Conservation (phyloP, 2,329 filamentous ascomycete species). For the Didymella glomerata region DNA sequence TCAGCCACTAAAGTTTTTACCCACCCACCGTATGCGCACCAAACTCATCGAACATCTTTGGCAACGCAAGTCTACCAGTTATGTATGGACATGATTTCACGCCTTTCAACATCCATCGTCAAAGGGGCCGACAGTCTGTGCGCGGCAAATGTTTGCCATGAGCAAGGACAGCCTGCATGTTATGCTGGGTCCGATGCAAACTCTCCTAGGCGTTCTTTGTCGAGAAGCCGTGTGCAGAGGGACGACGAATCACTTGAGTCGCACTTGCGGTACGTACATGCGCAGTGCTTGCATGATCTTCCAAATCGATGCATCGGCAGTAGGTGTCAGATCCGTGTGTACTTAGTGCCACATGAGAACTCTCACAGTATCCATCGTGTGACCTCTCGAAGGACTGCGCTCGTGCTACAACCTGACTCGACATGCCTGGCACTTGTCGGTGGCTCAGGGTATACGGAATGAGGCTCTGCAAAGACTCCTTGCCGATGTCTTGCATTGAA, state of each 20-base stretch:
- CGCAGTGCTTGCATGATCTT: slow-evolving; percentile 1
- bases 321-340: slow-evolving; percentile 11
- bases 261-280: slow-evolving; percentile 2
- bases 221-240: neutral
- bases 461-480: slow-evolving; percentile 14
- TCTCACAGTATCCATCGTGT: neutral
- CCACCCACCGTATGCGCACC: neutral
- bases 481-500: slow-evolving; percentile 1
- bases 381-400: neutral
- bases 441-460: neutral
- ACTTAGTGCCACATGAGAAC: slow-evolving; percentile 1
- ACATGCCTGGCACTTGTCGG: neutral
- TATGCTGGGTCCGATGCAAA: neutral
- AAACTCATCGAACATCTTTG: neutral
- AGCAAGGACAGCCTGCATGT: neutral
- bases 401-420: slow-evolving; percentile 14
- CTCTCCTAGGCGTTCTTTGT: neutral
- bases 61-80: neutral
- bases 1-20: neutral
- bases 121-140: neutral
- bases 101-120: neutral
- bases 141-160: neutral
- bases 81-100: neutral
- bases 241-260: neutral
- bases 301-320: slow-evolving; percentile 8